A percentile compares a stretch with the other conserved stretches of the same genome.
These are phyloP conservation scores for Tricholoma hemisulphureum DNA, from an alignment of 768 basidiomycete species.

Conservation along the genomic window DNA sequence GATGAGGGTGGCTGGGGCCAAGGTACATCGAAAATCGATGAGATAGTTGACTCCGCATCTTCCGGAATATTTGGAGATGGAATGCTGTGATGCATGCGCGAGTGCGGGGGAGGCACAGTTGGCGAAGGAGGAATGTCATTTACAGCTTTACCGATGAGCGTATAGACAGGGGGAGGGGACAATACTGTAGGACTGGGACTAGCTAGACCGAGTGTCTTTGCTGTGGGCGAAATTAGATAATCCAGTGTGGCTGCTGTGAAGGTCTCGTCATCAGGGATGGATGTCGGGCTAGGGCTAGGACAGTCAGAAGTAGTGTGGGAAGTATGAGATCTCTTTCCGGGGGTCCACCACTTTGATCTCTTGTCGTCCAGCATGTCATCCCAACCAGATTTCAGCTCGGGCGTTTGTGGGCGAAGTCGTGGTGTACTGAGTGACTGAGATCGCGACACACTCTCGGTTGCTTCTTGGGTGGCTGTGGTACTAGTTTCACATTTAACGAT, in stretches of 20 bases:
- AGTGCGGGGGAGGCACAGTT: conserved; percentile 7
- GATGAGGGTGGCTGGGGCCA: conserved; percentile 40
- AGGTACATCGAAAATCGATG: conserved; percentile 36
- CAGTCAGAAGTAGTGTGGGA: conserved; percentile 17
- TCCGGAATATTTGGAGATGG: conserved; percentile 25
- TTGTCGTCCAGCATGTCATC: conserved; percentile 44
- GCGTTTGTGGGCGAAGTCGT: conserved; percentile 22
- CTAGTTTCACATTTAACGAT: background rate
- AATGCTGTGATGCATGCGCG: conserved; percentile 5
- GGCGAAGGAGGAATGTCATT: conserved; percentile 4
- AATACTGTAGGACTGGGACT: conserved; percentile 18
- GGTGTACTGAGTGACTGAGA: conserved; percentile 22
- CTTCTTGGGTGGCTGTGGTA: background rate
- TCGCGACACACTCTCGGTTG: conserved; percentile 12
- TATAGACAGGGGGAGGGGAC: conserved; percentile 20
- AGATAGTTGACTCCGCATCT: conserved; percentile 35
- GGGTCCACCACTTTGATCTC: conserved; percentile 21
- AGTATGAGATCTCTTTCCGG: conserved; percentile 19
- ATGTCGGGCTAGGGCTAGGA: conserved; percentile 26
- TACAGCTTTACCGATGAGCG: conserved; percentile 12
- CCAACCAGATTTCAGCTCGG: conserved; percentile 50
- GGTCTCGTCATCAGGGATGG: conserved; percentile 33
- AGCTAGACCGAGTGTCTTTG: conserved; percentile 40
- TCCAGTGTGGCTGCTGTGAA: conserved; percentile 44
- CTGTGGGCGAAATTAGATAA: conserved; percentile 45